These are phyloP conservation scores for Clavariopsis aquatica DNA, from an alignment of 495 filamentous ascomycete genomes.

Conservation along the genomic window DNA sequence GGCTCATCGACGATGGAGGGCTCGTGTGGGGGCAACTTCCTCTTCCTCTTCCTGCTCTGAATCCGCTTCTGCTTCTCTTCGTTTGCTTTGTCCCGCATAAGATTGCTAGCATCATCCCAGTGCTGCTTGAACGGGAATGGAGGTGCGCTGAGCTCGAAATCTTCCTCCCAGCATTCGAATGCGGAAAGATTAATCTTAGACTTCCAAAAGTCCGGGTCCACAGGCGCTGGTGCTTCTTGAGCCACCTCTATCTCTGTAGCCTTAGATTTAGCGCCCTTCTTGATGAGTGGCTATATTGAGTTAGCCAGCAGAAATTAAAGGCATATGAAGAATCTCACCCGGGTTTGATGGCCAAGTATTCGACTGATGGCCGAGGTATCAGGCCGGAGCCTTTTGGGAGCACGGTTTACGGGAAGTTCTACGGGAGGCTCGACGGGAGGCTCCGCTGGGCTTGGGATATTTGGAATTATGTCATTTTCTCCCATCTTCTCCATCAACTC, in stretches of 20 bases:
- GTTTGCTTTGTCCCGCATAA: conserved; percentile 55
- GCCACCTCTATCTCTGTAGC: background rate
- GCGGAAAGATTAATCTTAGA: conserved; percentile 71
- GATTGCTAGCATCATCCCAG: conserved; percentile 78
- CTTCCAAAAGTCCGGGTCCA: conserved; percentile 62
- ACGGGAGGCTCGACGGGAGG: background rate
- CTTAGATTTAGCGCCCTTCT: background rate
- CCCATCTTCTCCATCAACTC: conserved; percentile 3
- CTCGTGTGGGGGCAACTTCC: conserved; percentile 46
- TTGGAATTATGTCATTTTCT: background rate
- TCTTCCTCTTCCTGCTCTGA: conserved; percentile 39
- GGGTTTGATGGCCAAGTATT: conserved; percentile 10
- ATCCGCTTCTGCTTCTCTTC: conserved; percentile 54
- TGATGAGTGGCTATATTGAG: background rate
- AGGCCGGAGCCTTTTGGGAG: conserved; percentile 8
- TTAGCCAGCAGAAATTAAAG: background rate
- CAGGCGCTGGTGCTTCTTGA: background rate
- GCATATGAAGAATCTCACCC: background rate
- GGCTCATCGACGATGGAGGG: conserved; percentile 41
- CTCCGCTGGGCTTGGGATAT: background rate
- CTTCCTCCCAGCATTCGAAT: conserved; percentile 78
- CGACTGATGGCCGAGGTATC: conserved; percentile 6
- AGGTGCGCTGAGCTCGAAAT: conserved; percentile 69
- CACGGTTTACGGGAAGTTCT: background rate
- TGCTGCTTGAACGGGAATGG: conserved; percentile 88